Base-by-base conservation (phyloP, 139 green algal species). In the Chlamydomonas asymmetrica region DNA sequence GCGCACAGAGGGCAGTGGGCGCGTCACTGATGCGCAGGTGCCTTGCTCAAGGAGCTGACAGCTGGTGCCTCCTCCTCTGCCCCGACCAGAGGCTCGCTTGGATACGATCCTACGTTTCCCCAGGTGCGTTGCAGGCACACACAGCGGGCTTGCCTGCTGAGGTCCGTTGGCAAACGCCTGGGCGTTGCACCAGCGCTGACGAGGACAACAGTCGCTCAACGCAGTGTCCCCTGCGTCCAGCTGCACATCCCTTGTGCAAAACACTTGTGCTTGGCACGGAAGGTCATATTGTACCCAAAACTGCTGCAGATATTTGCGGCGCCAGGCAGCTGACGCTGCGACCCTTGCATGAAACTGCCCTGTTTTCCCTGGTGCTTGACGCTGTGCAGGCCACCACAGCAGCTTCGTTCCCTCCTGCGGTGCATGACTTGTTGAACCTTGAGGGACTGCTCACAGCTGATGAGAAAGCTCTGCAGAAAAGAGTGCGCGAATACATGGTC, bases 401-500 rank as follows among this genome's bases (percentile, higher is more conserved):
- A 57, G 76, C 80, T 34, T 64, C 71, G 10, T 97, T 97, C 81
- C 92, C 92, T 31, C 70, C 80, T 6, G 79, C 90, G 3, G 84
- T 69, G 34, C 80, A 89, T 54, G 92, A 97, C 60, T 83, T 85
- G 7, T 78, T 97, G 41, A 48, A 54, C 20, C 82, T 96, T 41
- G 89, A 95, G 45, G 82, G 85, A 2, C 79, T 98, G 66, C 85
- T 98, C 32, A 85, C 75, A 0, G 60, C 83, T 4, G 85, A 93
- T 40, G 92, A 97, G 80, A 76, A 70, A 0, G 82, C 81, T 0
- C 76, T 95, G 4, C 78, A 84, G 16, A 71, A 90, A 62, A 68
- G 76, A 8, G 89, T 93, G 39, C 77, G 94, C 0, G 52, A 61
- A 0, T 97, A 95, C 65, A 90, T 91, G 92, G 91, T 94, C 74